Base-by-base conservation (phyloP, 257 asterid species). In the Solanum lycopersicoides region DNA sequence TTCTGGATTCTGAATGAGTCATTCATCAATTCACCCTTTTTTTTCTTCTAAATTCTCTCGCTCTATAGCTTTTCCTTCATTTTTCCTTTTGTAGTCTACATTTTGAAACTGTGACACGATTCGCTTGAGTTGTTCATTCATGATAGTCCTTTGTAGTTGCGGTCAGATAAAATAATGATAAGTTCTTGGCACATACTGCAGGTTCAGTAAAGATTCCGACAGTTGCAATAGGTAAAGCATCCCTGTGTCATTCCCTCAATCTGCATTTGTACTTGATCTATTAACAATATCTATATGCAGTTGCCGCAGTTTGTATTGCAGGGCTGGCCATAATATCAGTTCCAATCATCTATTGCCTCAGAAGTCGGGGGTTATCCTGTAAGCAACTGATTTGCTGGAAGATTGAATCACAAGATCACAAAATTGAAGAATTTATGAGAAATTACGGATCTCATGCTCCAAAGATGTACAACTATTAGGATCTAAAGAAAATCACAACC, bases 381-480 rank as follows among this genome's bases (percentile, higher is more conserved):
- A 71, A 77, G 47, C 2, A 71, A 39, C n/a, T 83, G 15, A 13
- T 83, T 76, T 34, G 6, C 68, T 42, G 82, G 85, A 86, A 76
- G 71, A 73, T 21, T 20, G 85, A 89, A 18, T 53, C 84, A 28
- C 79, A 82, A 85, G 80, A 86, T 88, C 80, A 73, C 41, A 59
- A 45, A 21, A 25, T 93, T 21, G 90, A 93, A 89, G 90, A 88
- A 83, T 88, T 90, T 56, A 80, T 93, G 77, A 92, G 84, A 86
- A 90, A 28, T 25, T 84, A 90, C 32, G 98, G 93, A 71, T 92
- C 91, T 75, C 88, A 89, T 35, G 93, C 94, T 86, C 94, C 93
- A 28, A 91, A 87, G 89, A 71, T 87, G 50, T 93, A 92, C 28
- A 90, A 47, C 60, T 93, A 92, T 88, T 79, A 59, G 0, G 89